Conservation (phyloP, 2,329 filamentous ascomycete species). For the Trichoderma atroviride region DNA sequence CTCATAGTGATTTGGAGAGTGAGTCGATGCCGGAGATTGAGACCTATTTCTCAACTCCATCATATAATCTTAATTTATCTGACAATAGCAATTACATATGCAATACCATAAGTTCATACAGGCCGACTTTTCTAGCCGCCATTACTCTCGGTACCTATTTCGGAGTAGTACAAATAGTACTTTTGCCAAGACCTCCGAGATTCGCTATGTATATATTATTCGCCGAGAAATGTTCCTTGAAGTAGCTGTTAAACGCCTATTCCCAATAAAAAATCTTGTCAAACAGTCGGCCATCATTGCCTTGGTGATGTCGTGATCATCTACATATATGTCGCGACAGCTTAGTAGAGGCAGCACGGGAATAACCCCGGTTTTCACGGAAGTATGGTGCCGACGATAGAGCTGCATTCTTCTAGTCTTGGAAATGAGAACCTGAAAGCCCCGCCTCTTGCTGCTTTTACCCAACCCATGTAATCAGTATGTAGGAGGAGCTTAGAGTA, state of each 20-base stretch:
- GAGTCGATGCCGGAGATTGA: too few relatives aligned
- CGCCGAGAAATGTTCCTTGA: neutral
- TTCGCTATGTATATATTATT: neutral
- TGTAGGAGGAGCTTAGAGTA: neutral
- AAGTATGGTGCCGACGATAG: neutral
- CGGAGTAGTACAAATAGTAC: neutral
- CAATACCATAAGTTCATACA: too few relatives aligned
- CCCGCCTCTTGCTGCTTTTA: slow-evolving; percentile 15
- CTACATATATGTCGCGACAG: slow-evolving; percentile 7
- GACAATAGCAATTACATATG: too few relatives aligned
- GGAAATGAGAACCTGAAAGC: neutral
- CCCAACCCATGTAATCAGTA: neutral
- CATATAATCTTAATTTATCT: too few relatives aligned
- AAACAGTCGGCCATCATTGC: neutral
- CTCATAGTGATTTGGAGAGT: too few relatives aligned
- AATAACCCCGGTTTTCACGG: slow-evolving; percentile 14
- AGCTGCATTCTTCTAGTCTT: neutral
- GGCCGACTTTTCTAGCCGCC: too few relatives aligned
- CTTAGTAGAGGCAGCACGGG: neutral
- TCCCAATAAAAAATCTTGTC: neutral
- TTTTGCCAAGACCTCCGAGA: neutral
- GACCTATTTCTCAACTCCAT: too few relatives aligned
- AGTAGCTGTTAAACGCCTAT: neutral
- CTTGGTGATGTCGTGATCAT: slow-evolving; percentile 6
- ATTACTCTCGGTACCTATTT: too few relatives aligned